These are phyloP conservation scores for Colletotrichum agaves DNA, from an alignment of 2,329 filamentous ascomycete genomes.

Conservation along the genomic window DNA sequence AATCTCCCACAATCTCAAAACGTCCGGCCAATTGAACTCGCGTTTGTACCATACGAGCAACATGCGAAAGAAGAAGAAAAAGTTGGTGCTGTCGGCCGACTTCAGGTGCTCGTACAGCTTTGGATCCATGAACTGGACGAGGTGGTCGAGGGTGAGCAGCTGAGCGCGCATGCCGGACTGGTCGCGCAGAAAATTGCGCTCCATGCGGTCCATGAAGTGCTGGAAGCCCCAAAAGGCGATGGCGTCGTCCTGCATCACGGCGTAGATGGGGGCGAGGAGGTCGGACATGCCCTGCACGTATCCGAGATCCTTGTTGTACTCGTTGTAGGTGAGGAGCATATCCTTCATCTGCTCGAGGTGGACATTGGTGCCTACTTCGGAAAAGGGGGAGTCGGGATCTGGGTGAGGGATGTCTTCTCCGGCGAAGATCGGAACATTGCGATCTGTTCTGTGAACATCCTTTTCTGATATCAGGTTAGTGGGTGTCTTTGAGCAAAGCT, in stretches of 20 bases:
- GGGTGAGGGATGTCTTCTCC: slow-evolving; percentile 97
- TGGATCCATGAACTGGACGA: slow-evolving; percentile 97
- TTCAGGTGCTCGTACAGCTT: slow-evolving; percentile 92
- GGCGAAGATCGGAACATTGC: slow-evolving; percentile 92
- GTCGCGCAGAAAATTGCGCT: slow-evolving; percentile 94
- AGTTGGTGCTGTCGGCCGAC: slow-evolving; percentile 93
- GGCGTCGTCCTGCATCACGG: slow-evolving; percentile 96
- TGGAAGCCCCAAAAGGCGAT: slow-evolving; percentile 97
- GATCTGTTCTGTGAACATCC: slow-evolving; percentile 96
- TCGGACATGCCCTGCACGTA: slow-evolving; percentile 99
- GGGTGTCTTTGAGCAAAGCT: slow-evolving; percentile 17
- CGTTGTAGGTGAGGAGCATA: slow-evolving; percentile 98
- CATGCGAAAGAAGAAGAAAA: slow-evolving; percentile 99
- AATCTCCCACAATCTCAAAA: slow-evolving; percentile 89
- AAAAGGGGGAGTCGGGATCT: slow-evolving; percentile 94
- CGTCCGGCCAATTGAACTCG: slow-evolving; percentile 90
- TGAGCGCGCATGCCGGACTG: slow-evolving; percentile 97
- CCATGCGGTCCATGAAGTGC: slow-evolving; percentile 97
- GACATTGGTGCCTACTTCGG: slow-evolving; percentile 92
- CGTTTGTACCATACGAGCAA: slow-evolving; percentile 98
- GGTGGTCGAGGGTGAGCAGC: slow-evolving; percentile 88
- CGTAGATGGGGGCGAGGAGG: slow-evolving; percentile 93
- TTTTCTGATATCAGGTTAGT: slow-evolving; percentile 74
- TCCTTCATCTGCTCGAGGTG: slow-evolving; percentile 99
- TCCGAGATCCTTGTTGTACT: slow-evolving; percentile 94